Evolutionary conservation across 2,329 filamentous ascomycete genomes (phyloP).

Genomic region (Cladophialophora exuberans): DNA sequence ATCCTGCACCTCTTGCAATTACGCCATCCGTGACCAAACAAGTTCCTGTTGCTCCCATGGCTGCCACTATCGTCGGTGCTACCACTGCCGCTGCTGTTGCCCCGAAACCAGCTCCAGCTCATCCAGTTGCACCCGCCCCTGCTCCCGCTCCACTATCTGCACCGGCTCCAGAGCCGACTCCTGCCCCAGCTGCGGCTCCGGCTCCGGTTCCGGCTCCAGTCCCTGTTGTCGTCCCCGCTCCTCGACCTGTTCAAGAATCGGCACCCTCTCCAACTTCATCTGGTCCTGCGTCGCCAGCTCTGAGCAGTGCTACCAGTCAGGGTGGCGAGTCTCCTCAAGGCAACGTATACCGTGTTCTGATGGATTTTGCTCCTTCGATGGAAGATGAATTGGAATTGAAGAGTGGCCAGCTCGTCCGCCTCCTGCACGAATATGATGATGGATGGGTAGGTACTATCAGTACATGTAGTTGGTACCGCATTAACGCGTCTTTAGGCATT

Average conservation of each 20-base stretch:
- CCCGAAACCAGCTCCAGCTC: conserved; percentile 23
- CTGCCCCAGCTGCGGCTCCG: conserved; percentile 64
- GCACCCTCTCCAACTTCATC: conserved; percentile 53
- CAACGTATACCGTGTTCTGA: conserved; percentile 87
- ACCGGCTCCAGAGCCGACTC: conserved; percentile 35
- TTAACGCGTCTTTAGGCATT: conserved; percentile 66
- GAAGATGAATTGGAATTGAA: conserved; percentile 85
- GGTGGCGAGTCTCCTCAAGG: conserved; percentile 50
- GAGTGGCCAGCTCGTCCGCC: conserved; percentile 80
- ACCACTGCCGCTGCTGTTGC: conserved; percentile 47
- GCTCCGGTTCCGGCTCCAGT: conserved; percentile 68
- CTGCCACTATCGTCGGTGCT: conserved; percentile 43
- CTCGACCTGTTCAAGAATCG: conserved; percentile 31
- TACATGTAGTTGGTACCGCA: too few relatives aligned
- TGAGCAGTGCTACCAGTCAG: conserved; percentile 53
- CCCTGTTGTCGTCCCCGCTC: conserved; percentile 46
- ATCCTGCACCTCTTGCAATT: conserved; percentile 31
- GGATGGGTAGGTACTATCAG: conserved; percentile 76
- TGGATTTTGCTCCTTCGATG: conserved; percentile 91
- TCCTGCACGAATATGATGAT: conserved; percentile 96
- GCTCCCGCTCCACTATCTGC: conserved; percentile 12
- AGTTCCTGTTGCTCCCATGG: conserved; percentile 47
- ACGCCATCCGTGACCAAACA: conserved; percentile 39
- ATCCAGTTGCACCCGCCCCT: conserved; percentile 9
- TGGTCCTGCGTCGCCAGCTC: conserved; percentile 56